Percentiles rank a stretch among this genome's conserved stretches.
These are phyloP conservation scores for Aegle marmelos DNA, from an alignment of 345 rosid species.

Conservation along the genomic window DNA sequence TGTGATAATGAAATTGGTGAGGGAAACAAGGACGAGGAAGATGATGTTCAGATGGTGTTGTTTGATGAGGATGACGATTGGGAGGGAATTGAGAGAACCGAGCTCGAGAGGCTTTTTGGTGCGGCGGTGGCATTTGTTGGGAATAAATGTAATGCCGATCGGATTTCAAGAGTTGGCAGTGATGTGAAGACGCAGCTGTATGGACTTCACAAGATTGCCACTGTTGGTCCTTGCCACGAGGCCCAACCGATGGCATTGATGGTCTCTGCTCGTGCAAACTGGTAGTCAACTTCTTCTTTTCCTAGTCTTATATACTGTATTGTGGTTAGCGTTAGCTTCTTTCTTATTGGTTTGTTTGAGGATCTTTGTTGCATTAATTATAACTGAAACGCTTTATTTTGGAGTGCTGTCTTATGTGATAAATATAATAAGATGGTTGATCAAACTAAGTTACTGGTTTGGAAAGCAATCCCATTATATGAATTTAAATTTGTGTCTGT, in stretches of 20 bases:
- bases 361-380: not conserved
- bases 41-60: slow-evolving; percentile 6
- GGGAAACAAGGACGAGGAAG: not conserved
- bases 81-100: slow-evolving; percentile 52
- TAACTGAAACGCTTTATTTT: not conserved
- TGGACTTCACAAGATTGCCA: slow-evolving; percentile 56
- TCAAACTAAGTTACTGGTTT: not conserved
- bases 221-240: slow-evolving; percentile 49
- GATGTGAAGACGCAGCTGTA: slow-evolving; percentile 33
- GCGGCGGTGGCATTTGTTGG: slow-evolving; percentile 37
- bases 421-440: not conserved
- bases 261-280: slow-evolving; percentile 50
- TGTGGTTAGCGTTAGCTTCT: not conserved
- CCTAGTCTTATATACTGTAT: not conserved
- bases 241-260: slow-evolving; percentile 43
- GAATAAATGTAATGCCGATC: slow-evolving; percentile 24
- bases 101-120: slow-evolving; percentile 40
- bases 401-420: not conserved
- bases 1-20: not conserved
- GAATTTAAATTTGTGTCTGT: not conserved
- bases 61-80: slow-evolving; percentile 42
- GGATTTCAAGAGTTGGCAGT: slow-evolving; percentile 14
- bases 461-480: not conserved
- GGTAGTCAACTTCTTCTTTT: slow-evolving; percentile 25
- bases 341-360: not conserved